Percentiles rank a stretch among this genome's conserved stretches.
phyloP scores from a whole-genome alignment of 2,329 filamentous ascomycete genomes.

The Hymenoscyphus fraxineus region DNA sequence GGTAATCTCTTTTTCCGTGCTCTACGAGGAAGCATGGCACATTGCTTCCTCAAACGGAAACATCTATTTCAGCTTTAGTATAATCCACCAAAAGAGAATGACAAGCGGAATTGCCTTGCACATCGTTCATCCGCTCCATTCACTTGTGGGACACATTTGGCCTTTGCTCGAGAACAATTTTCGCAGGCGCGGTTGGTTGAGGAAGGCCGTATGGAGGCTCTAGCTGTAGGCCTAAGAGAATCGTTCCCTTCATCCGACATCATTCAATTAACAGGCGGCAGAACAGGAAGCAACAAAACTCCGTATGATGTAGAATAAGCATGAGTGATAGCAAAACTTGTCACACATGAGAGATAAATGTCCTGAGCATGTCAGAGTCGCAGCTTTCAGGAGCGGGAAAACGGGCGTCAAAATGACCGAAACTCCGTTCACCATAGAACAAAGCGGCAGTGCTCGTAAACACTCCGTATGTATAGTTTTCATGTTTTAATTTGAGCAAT shows the following conservation, averaged over 20 bases:
- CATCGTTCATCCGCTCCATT: slow-evolving; percentile 13
- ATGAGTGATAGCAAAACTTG: background rate
- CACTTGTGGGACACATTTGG: slow-evolving; percentile 22
- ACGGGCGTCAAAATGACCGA: background rate
- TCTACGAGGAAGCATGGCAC: slow-evolving; percentile 16
- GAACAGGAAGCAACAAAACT: background rate
- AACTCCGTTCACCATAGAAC: background rate
- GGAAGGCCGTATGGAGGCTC: background rate
- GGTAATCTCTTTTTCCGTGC: slow-evolving; percentile 24
- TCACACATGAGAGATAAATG: background rate
- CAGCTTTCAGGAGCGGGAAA: background rate
- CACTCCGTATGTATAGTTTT: too few relatives aligned
- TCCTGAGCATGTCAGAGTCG: background rate
- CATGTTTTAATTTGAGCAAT: too few relatives aligned
- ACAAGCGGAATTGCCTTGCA: slow-evolving; percentile 14
- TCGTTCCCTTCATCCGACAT: background rate
- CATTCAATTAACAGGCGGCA: background rate
- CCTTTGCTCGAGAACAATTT: slow-evolving; percentile 25
- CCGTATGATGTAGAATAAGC: background rate
- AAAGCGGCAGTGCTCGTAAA: too few relatives aligned
- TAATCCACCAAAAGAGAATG: background rate
- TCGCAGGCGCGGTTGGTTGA: slow-evolving; percentile 19
- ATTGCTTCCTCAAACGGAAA: slow-evolving; percentile 25
- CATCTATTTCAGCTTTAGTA: slow-evolving; percentile 16
- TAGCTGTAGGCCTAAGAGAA: background rate